Evolutionary conservation across 2,329 filamentous ascomycete genomes (phyloP).

Genomic region (Orbilia blumenaviensis): DNA sequence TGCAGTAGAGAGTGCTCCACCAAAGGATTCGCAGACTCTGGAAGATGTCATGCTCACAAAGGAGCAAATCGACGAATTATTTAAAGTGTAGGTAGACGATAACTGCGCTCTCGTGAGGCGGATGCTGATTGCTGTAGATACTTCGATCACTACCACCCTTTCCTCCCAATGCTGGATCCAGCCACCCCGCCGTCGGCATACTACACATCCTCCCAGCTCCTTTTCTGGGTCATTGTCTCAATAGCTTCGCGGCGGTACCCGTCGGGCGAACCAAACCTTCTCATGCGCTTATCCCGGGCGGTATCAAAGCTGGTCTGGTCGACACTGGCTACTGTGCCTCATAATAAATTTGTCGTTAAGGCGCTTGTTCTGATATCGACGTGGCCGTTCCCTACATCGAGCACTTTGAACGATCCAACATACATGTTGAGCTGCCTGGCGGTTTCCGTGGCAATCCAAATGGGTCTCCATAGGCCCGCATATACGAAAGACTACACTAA

Average conservation of each 20-base stretch:
- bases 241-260: slow-evolving; percentile 77
- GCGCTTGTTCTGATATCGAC: slow-evolving; percentile 80
- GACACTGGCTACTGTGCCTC: slow-evolving; percentile 79
- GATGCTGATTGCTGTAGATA: slow-evolving; percentile 62
- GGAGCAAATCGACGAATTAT: slow-evolving; percentile 71
- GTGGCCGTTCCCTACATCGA: slow-evolving; percentile 84
- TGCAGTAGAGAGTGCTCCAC: slow-evolving; percentile 59
- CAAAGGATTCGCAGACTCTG: slow-evolving; percentile 67
- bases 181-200: slow-evolving; percentile 75
- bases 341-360: slow-evolving; percentile 82
- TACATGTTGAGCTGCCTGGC: slow-evolving; percentile 83
- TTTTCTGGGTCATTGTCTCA: slow-evolving; percentile 85
- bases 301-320: slow-evolving; percentile 78
- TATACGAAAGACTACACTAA: slow-evolving; percentile 85
- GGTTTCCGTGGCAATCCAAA: slow-evolving; percentile 87
- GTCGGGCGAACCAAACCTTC: slow-evolving; percentile 68
- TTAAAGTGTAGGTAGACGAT: slow-evolving; percentile 66
- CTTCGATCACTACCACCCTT: slow-evolving; percentile 79
- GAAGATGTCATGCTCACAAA: slow-evolving; percentile 73
- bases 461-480: slow-evolving; percentile 80
- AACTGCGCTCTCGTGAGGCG: too few relatives aligned
- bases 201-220: slow-evolving; percentile 77
- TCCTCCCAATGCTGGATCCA: slow-evolving; percentile 77
- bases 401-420: slow-evolving; percentile 79
- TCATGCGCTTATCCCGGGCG: slow-evolving; percentile 72